A percentile compares a stretch with the other conserved stretches of the same genome.
phyloP scores from a whole-genome alignment of 2,329 filamentous ascomycete genomes.

The Penicillium decumbens region DNA sequence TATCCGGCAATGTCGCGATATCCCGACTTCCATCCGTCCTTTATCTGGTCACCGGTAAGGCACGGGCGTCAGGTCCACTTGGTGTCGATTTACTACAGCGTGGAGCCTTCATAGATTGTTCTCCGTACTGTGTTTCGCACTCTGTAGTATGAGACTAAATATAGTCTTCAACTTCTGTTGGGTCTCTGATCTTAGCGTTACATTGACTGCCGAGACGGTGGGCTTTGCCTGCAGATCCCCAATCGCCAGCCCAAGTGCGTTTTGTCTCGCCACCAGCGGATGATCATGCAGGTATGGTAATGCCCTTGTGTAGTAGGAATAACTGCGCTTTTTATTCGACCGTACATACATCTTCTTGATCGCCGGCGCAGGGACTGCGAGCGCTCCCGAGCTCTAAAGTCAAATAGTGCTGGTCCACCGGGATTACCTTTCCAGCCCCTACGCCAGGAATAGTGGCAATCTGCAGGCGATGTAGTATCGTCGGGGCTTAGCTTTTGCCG shows the following conservation, averaged over 20 bases:
- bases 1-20: constrained; percentile 15
- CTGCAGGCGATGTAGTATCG: not conserved
- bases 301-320: not conserved
- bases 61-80: not conserved
- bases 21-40: not conserved
- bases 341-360: constrained; percentile 2
- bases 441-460: constrained; percentile 1
- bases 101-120: no score
- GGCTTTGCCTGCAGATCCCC: not conserved
- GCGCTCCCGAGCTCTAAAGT: not conserved
- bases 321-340: not conserved
- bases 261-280: not conserved
- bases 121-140: not conserved
- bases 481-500: not conserved
- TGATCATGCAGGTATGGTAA: not conserved
- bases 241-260: not conserved
- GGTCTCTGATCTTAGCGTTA: not conserved
- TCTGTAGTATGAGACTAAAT: not conserved
- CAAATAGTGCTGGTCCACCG: not conserved
- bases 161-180: not conserved
- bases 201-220: not conserved
- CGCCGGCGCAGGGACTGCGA: constrained; percentile 16
- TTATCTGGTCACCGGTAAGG: constrained; percentile 8
- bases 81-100: not conserved
- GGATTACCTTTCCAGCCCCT: not conserved